Conservation (phyloP, 2,329 filamentous ascomycete genomes). For the Cercospora berteroae region DNA sequence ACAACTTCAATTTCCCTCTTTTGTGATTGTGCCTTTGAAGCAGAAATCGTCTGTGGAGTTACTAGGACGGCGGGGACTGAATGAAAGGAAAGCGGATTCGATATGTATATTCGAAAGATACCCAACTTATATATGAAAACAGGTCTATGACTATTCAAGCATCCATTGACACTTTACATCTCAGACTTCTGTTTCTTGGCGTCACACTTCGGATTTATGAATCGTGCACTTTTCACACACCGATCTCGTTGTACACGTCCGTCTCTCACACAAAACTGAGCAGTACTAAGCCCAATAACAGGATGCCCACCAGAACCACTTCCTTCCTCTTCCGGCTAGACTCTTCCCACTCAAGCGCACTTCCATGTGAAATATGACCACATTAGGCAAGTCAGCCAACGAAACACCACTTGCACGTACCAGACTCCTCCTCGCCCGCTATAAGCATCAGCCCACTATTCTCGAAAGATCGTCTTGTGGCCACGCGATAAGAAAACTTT, state of each 20-base stretch:
- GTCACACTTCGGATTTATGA: neutral
- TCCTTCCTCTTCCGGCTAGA: constrained; percentile 1
- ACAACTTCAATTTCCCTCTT: constrained; percentile 18
- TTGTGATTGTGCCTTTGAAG: constrained; percentile 2
- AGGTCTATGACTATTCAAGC: neutral
- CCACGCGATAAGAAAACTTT: neutral
- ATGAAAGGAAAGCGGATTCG: neutral
- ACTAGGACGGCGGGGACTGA: neutral
- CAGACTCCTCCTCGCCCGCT: neutral
- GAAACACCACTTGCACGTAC: neutral
- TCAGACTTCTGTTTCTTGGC: neutral
- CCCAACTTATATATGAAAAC: neutral
- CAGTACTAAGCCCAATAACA: neutral
- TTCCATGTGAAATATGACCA: constrained; percentile 1
- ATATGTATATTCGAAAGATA: neutral
- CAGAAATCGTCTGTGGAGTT: neutral
- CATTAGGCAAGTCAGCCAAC: constrained; percentile 1
- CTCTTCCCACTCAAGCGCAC: neutral
- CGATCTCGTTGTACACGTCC: too few relatives aligned
- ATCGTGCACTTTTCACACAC: neutral
- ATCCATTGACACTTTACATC: neutral
- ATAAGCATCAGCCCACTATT: neutral
- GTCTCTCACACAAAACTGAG: too few relatives aligned
- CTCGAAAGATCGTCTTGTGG: neutral
- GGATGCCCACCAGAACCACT: neutral